Evolutionary conservation across 2,329 filamentous ascomycete genomes (phyloP), one percentile per base, ranked within the genome.

Genomic region (Ceratocystis variospora): DNA sequence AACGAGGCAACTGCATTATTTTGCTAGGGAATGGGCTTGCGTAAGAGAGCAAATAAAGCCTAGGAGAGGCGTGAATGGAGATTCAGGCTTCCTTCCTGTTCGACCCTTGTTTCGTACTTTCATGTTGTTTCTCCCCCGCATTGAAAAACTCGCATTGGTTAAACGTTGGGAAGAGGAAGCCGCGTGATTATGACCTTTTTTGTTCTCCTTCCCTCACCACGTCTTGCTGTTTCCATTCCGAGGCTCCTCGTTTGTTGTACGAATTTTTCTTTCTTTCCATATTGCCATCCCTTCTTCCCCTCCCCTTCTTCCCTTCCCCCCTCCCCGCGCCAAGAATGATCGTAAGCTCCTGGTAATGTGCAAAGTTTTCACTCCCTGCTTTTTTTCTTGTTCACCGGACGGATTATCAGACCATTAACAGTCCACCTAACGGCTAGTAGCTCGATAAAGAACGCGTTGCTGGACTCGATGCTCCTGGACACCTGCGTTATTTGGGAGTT

Each of bases 321-420:
- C 22, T 7, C 28, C 25, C 22, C 53, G 12, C 22, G 25, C 53
- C 28, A 31, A 57, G 53, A 57, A 31, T 33, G 53, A 57, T 31
- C 2, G 25, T 8, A 57, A 15, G 28, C n/a, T 57, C 37, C 37
- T 41, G 37, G 37, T 41, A 41, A 28, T 3, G n/a, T 33, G 53
- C 53, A 57, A 28, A 57, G 25, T 57, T 57, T 57, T 57, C 25
- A 33, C 53, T 57, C 53, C 48, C 53, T 57, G 53, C 53, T 6
- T 2, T 2, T 57, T 57, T 57, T 57, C 48, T 28, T 6, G 5
- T 57, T 22, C 50, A 25, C 6, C 19, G 19, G 46, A 7, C 19
- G 19, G 46, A 22, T 50, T 19, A 50, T 19, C n/a, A 19, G 46
- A 12, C 46, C n/a, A 50, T 22, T 8, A 2, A 50, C 46, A 50